These are phyloP conservation scores for Kurtzmaniella quercitrusa DNA, from an alignment of 1,139 yeast species.

Conservation along the genomic window DNA sequence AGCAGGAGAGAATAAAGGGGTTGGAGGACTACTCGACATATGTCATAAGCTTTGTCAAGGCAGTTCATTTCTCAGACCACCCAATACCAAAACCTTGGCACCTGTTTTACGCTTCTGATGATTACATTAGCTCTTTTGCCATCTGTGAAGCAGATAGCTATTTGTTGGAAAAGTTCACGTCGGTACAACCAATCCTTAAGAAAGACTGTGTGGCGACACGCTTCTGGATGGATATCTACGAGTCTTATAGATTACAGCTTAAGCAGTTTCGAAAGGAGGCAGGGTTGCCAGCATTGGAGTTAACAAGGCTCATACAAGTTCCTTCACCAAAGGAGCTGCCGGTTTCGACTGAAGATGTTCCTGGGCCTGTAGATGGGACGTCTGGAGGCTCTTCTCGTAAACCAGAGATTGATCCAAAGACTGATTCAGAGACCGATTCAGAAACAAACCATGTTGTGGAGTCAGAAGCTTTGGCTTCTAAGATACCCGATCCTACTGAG, in stretches of 20 bases:
- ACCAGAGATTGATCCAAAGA: too few relatives aligned
- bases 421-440: too few relatives aligned
- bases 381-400: too few relatives aligned
- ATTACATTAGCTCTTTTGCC: background rate
- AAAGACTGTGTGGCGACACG: constrained; percentile 5
- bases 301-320: background rate
- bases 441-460: too few relatives aligned
- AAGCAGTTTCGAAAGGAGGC: background rate
- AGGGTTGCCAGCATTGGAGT: background rate
- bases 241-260: background rate
- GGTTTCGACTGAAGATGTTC: background rate
- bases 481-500: too few relatives aligned
- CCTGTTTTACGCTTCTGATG: background rate
- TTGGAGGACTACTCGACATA: background rate
- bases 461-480: too few relatives aligned
- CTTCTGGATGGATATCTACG: constrained; percentile 3
- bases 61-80: constrained; percentile 5
- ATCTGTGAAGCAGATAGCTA: constrained; percentile 1
- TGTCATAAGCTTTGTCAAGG: background rate
- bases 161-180: background rate
- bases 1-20: background rate
- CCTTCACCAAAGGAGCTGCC: background rate
- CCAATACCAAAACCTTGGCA: constrained; percentile 7
- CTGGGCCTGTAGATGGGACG: too few relatives aligned
- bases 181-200: background rate